Base-by-base conservation (phyloP, 495 filamentous ascomycete species). In the Lasiosphaeris hirsuta region DNA sequence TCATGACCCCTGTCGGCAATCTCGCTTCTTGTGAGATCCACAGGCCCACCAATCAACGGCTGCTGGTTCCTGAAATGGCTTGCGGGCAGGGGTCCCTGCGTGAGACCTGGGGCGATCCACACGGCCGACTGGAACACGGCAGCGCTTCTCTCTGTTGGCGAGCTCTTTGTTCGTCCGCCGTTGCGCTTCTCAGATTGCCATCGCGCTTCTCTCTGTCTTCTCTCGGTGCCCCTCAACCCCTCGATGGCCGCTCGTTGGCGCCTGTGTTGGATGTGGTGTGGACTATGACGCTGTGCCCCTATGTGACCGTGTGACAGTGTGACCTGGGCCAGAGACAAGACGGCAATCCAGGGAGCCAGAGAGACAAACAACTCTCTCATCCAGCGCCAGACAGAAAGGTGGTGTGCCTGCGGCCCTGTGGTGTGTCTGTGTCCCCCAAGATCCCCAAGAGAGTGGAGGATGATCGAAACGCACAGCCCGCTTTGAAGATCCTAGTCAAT, bases 11-110 rank as follows among this genome's bases (percentile, higher is more conserved):
- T 44, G 61, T 45, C 15, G 54, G 35, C 63, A 69, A 69, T 69
- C 59, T 69, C 66, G 66, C 66, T 69, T 64, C 44, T 44, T 40
- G 15, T 18, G 10, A 11, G 52, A 53, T 56, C 38, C 10, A 15
- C 34, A 18, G 35, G 4, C 34, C 46, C 23, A 15, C 66, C 66
- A 69, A 69, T 69, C 58, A 63, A 14, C 1, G 10, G n/a, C 2
- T 3, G 14, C 23, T 17, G 43, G 63, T 66, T 55, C 66, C 66
- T 66, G 63, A 56, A 44, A 51, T 56, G 58, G 51, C 45, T 37
- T 33, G 49, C 23, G 38, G 13, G 33, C 46, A 41, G 58, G 58
- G 45, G 38, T 34, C 57, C 57, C 44, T 56, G 51, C 45, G 46
- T 33, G 58, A 49, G 51, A 56, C 58, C 39, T 56, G 51, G 42